Evolutionary conservation across 306 rosid species (phyloP).

Genomic region (Coriaria nepalensis): DNA sequence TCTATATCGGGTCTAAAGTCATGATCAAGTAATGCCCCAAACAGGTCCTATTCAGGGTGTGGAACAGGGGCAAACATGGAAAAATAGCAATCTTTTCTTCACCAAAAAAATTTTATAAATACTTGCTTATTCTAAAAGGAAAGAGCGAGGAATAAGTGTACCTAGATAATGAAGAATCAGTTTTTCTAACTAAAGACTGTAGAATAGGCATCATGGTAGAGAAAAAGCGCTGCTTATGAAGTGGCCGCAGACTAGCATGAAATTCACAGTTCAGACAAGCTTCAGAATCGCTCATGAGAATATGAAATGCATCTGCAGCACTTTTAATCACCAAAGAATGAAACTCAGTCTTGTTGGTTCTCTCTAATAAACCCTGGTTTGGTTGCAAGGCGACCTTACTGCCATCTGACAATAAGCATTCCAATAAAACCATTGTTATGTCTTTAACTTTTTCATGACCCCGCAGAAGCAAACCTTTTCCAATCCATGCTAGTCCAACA

Average conservation of each 20-base stretch:
- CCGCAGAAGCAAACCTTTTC: constrained; percentile 73
- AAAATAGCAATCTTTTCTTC: background rate
- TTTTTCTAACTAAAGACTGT: constrained; percentile 43
- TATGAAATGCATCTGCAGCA: constrained; percentile 79
- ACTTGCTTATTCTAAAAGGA: constrained; percentile 4
- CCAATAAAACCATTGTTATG: constrained; percentile 47
- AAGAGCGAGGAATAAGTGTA: constrained; percentile 16
- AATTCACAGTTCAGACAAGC: constrained; percentile 59
- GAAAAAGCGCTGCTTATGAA: constrained; percentile 88
- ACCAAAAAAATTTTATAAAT: background rate
- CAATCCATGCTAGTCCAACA: constrained; percentile 87
- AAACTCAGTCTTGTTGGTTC: constrained; percentile 20
- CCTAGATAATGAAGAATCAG: constrained; percentile 55
- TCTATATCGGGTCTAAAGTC: background rate
- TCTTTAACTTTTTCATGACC: constrained; percentile 83
- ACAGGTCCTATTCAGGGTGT: too few relatives aligned
- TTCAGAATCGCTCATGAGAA: constrained; percentile 88
- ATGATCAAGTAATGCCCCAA: background rate
- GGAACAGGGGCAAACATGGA: too few relatives aligned
- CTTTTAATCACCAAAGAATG: constrained; percentile 39
- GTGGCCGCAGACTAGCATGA: constrained; percentile 69
- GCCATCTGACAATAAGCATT: constrained; percentile 40
- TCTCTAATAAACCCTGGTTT: constrained; percentile 24
- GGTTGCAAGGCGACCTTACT: constrained; percentile 18
- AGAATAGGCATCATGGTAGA: constrained; percentile 67